These are phyloP conservation scores for Ogataea degrootiae DNA, from an alignment of 805 yeast species.

Conservation along the genomic window DNA sequence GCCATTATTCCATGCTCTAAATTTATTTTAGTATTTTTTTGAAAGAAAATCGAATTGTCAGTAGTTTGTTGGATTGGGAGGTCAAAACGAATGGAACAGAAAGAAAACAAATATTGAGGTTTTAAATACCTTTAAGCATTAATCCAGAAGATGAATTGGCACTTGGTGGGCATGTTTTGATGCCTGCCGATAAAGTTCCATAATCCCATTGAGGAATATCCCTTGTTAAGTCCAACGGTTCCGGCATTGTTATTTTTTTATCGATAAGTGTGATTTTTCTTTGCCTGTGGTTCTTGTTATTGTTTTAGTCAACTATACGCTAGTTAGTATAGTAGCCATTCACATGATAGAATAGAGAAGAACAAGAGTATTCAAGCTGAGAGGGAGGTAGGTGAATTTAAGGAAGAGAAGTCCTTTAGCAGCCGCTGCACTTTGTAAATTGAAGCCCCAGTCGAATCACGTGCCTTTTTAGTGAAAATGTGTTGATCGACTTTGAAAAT, in stretches of 20 bases:
- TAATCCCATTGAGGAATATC: constrained; percentile 25
- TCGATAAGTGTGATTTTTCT: neutral
- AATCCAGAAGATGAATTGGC: constrained; percentile 25
- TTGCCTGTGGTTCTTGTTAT: neutral
- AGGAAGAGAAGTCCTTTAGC: too few species aligned
- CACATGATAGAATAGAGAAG: too few species aligned
- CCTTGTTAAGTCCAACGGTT: neutral
- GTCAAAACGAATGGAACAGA: too few species aligned
- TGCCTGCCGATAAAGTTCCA: constrained; percentile 17
- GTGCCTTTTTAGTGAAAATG: too few species aligned
- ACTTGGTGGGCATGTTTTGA: constrained; percentile 10
- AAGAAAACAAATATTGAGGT: too few species aligned
- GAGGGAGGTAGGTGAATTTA: too few species aligned
- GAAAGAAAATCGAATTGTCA: constrained; percentile 1
- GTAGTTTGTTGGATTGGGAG: neutral
- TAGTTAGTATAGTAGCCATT: too few species aligned
- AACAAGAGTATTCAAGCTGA: too few species aligned
- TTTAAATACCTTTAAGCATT: constrained; percentile 15
- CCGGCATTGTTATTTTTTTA: neutral
- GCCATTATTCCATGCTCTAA: constrained; percentile 32
- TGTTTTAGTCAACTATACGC: too few species aligned
- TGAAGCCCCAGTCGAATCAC: too few species aligned
- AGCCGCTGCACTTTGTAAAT: too few species aligned
- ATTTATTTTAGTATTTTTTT: neutral
- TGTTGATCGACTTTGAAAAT: too few species aligned